phyloP scores from a whole-genome alignment of 202 grass and related monocot genomes.

The Carex arenaria region DNA sequence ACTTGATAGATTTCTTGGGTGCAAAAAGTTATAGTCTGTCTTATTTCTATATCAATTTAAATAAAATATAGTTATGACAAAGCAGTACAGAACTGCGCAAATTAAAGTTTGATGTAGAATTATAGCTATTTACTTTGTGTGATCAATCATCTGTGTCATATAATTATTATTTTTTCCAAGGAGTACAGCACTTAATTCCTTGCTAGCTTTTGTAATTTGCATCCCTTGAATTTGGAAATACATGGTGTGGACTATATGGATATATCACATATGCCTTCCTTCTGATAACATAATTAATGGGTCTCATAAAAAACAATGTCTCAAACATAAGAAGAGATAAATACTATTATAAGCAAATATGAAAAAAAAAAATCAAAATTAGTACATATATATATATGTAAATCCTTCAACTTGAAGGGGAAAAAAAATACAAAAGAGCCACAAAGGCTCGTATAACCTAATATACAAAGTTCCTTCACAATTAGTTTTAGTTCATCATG shows the following conservation, averaged over 20 bases:
- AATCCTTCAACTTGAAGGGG: constrained; percentile 11
- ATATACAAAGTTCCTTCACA: neutral
- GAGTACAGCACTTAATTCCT: neutral
- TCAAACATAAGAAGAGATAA: neutral
- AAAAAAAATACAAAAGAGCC: neutral
- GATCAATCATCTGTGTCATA: too few species aligned
- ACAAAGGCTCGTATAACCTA: neutral
- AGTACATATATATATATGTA: neutral
- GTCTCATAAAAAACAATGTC: neutral
- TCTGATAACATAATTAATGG: neutral
- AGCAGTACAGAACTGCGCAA: neutral
- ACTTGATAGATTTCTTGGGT: neutral
- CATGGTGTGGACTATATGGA: too few species aligned
- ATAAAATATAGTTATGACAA: neutral
- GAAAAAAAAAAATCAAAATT: neutral
- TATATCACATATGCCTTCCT: neutral
- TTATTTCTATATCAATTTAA: neutral
- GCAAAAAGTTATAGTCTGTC: neutral
- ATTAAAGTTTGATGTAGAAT: neutral
- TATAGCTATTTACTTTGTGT: neutral
- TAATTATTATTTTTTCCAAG: neutral
- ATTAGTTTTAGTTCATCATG: constrained; percentile 4
- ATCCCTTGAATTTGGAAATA: neutral
- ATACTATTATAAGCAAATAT: neutral
- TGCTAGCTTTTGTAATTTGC: neutral